Evolutionary conservation across 2,329 filamentous ascomycete genomes (phyloP).

Genomic region (Pseudogymnoascus sp.): DNA sequence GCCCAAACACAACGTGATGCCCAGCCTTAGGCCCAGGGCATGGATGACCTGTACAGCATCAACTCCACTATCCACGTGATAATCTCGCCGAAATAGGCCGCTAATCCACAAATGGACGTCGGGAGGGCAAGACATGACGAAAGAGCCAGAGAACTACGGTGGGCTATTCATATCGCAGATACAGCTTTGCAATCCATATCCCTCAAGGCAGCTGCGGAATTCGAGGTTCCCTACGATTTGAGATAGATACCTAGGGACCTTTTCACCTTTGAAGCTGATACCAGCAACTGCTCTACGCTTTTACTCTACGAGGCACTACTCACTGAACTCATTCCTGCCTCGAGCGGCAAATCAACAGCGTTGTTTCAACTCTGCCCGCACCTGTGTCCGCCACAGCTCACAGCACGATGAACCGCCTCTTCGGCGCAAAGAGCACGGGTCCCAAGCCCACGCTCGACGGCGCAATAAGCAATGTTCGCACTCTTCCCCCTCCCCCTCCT

Average conservation of each 20-base stretch:
- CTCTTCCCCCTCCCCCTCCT: background rate
- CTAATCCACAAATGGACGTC: background rate
- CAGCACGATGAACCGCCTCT: slow-evolving; percentile 82
- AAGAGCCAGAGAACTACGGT: slow-evolving; percentile 1
- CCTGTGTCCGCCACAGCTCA: background rate
- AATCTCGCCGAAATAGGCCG: slow-evolving; percentile 8
- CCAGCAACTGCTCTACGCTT: background rate
- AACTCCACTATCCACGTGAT: slow-evolving; percentile 7
- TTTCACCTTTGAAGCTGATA: background rate
- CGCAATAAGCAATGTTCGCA: slow-evolving; percentile 70
- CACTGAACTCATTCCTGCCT: background rate
- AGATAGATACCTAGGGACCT: background rate
- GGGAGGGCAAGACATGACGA: background rate
- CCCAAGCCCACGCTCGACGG: slow-evolving; percentile 83
- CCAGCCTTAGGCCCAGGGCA: slow-evolving; percentile 6
- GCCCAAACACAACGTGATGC: slow-evolving; percentile 3
- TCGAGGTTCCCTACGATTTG: background rate
- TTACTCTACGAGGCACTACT: background rate
- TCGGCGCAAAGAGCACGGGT: slow-evolving; percentile 77
- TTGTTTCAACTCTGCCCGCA: background rate
- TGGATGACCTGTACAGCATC: slow-evolving; percentile 7
- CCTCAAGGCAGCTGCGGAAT: background rate
- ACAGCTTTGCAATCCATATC: slow-evolving; percentile 3
- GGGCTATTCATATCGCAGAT: background rate
- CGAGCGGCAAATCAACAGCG: background rate